These are phyloP conservation scores for Pythium oligandrum DNA, from an alignment of 352 stramenopile species.

Conservation along the genomic window DNA sequence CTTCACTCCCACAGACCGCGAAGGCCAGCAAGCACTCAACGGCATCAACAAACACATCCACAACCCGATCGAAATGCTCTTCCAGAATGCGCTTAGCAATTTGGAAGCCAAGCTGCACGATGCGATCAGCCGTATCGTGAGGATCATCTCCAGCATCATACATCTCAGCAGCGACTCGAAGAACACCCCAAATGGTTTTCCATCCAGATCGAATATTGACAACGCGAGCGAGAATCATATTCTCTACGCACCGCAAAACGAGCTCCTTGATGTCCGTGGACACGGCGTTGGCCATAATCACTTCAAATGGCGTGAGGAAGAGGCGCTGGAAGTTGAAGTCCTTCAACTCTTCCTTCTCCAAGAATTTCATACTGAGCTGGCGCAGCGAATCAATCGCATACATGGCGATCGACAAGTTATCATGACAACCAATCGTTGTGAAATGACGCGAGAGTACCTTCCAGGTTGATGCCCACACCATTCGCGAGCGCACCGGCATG, in stretches of 20 bases:
- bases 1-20: slow-evolving; percentile 65
- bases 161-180: slow-evolving; percentile 83
- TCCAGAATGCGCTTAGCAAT: slow-evolving; percentile 86
- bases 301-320: slow-evolving; percentile 97
- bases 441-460: slow-evolving; percentile 96
- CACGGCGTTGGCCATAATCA: slow-evolving; percentile 87
- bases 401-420: slow-evolving; percentile 96
- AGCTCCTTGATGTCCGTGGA: slow-evolving; percentile 87
- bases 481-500: slow-evolving; percentile 93
- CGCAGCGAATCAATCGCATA: slow-evolving; percentile 99
- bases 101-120: slow-evolving; percentile 80
- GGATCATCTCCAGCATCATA: slow-evolving; percentile 50
- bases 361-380: slow-evolving; percentile 99
- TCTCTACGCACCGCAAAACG: slow-evolving; percentile 89
- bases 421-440: slow-evolving; percentile 94
- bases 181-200: slow-evolving; percentile 93
- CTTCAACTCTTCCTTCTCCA: slow-evolving; percentile 97
- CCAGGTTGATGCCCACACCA: slow-evolving; percentile 99
- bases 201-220: slow-evolving; percentile 90
- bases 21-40: slow-evolving; percentile 81
- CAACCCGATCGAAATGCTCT: slow-evolving; percentile 63
- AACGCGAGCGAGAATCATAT: slow-evolving; percentile 88
- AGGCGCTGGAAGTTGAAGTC: slow-evolving; percentile 99
- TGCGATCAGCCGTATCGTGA: slow-evolving; percentile 52
- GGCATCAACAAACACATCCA: slow-evolving; percentile 76